Evolutionary conservation across 257 asterid species (phyloP).

Genomic region (Nyctanthes arbortristis): DNA sequence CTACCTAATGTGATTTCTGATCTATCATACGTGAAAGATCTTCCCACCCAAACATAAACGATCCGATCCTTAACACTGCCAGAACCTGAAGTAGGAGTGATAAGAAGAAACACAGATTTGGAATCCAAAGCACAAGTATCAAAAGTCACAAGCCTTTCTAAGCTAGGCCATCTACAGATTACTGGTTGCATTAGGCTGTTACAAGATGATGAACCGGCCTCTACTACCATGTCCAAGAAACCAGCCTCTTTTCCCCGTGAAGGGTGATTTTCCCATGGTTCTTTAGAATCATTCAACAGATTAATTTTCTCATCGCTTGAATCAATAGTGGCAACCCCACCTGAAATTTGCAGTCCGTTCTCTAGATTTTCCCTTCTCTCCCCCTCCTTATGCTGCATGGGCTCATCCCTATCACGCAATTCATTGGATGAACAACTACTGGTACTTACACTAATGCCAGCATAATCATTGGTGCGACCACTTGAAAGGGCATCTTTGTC

Average conservation of each 20-base stretch:
- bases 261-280: conserved; percentile 19
- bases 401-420: conserved; percentile 13
- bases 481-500: conserved; percentile 24
- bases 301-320: conserved; percentile 18
- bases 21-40: conserved; percentile 27
- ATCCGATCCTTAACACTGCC: conserved; percentile 25
- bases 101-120: conserved; percentile 35
- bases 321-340: conserved; percentile 14
- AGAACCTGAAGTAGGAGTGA: conserved; percentile 24
- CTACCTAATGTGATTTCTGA: conserved; percentile 15
- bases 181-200: conserved; percentile 25
- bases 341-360: conserved; percentile 19
- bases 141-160: conserved; percentile 35
- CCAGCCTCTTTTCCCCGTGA: conserved; percentile 16
- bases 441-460: conserved; percentile 15
- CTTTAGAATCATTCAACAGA: conserved; percentile 10
- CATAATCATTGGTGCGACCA: conserved; percentile 19
- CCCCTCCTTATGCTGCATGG: conserved; percentile 20
- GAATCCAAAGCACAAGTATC: conserved; percentile 37
- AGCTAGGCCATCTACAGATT: conserved; percentile 45
- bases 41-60: conserved; percentile 48
- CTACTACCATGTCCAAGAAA: conserved; percentile 19
- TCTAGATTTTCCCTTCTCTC: conserved; percentile 24
- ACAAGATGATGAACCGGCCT: conserved; percentile 26
- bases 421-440: conserved; percentile 25